A percentile compares a stretch with the other conserved stretches of the same genome.
Conservation (phyloP, 1,139 yeast species). For the Scheffersomyces segobiensis region DNA sequence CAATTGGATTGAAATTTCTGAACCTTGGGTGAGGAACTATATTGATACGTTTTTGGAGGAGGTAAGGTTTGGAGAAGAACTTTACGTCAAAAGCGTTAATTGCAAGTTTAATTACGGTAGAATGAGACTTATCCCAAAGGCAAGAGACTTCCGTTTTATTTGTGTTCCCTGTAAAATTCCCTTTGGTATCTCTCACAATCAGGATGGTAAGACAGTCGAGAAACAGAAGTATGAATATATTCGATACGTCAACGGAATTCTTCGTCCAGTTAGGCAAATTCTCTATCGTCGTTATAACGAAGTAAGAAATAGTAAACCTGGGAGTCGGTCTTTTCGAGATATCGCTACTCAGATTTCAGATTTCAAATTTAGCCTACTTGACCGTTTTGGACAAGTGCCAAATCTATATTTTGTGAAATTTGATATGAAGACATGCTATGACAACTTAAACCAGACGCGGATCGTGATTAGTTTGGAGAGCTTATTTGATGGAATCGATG, state of each 20-base stretch:
- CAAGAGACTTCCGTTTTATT: constrained; percentile 56
- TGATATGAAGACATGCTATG: constrained; percentile 81
- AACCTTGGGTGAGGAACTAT: constrained; percentile 43
- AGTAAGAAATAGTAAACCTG: constrained; percentile 11
- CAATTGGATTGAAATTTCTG: constrained; percentile 54
- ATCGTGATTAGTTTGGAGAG: constrained; percentile 35
- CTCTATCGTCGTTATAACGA: constrained; percentile 8
- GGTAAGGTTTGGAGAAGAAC: background rate
- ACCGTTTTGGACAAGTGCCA: constrained; percentile 27
- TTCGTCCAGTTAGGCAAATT: constrained; percentile 36
- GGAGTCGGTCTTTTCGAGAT: constrained; percentile 29
- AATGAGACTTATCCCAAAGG: constrained; percentile 56
- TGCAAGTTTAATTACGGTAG: constrained; percentile 31
- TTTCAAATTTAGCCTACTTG: constrained; percentile 18
- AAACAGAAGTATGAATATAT: constrained; percentile 19
- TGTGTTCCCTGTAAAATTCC: constrained; percentile 50
- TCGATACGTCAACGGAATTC: constrained; percentile 21
- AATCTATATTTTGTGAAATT: constrained; percentile 60
- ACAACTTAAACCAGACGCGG: constrained; percentile 59
- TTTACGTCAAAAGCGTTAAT: constrained; percentile 2
- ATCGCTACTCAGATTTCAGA: constrained; percentile 24
- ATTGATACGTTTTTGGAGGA: constrained; percentile 26
- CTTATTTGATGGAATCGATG: constrained; percentile 23
- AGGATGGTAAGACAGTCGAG: constrained; percentile 1
- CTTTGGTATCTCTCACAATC: constrained; percentile 3